phyloP scores from a whole-genome alignment of 441 rosid species.

The Bocquillonia castaneifolia region DNA sequence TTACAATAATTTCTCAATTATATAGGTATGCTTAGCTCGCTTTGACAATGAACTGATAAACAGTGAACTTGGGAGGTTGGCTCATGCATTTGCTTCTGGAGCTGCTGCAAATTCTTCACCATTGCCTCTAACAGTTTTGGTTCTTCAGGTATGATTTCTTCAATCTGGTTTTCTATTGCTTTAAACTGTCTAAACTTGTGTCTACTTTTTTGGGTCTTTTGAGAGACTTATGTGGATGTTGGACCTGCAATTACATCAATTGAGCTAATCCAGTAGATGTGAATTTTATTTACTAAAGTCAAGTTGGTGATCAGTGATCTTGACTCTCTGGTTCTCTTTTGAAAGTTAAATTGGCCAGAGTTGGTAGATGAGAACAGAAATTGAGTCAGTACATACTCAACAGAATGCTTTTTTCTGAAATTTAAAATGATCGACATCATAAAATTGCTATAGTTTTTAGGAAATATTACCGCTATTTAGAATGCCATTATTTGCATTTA shows the following conservation, averaged over 20 bases:
- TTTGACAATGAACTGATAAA: slow-evolving; percentile 46
- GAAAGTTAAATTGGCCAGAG: slow-evolving; percentile 9
- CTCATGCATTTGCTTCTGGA: slow-evolving; percentile 60
- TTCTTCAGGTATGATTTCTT: slow-evolving; percentile 64
- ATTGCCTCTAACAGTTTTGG: slow-evolving; percentile 74
- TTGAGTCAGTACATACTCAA: not conserved
- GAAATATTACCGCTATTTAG: no score
- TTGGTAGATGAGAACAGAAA: not conserved
- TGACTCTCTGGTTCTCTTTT: not conserved
- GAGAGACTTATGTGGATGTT: not conserved
- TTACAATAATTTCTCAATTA: slow-evolving; percentile 14
- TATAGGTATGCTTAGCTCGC: slow-evolving; percentile 52
- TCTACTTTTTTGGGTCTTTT: not conserved
- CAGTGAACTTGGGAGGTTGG: slow-evolving; percentile 60
- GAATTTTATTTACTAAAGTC: not conserved
- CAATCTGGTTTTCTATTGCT: not conserved
- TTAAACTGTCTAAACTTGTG: not conserved
- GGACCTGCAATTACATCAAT: not conserved
- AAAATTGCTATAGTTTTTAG: no score
- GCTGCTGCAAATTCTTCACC: slow-evolving; percentile 59
- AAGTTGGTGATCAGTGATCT: not conserved
- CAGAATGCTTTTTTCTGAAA: no score
- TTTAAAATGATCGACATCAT: no score
- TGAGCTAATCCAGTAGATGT: not conserved
- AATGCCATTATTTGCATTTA: no score